Evolutionary conservation across 2,329 filamentous ascomycete species (phyloP).

Genomic region (Graphilbum sp.): DNA sequence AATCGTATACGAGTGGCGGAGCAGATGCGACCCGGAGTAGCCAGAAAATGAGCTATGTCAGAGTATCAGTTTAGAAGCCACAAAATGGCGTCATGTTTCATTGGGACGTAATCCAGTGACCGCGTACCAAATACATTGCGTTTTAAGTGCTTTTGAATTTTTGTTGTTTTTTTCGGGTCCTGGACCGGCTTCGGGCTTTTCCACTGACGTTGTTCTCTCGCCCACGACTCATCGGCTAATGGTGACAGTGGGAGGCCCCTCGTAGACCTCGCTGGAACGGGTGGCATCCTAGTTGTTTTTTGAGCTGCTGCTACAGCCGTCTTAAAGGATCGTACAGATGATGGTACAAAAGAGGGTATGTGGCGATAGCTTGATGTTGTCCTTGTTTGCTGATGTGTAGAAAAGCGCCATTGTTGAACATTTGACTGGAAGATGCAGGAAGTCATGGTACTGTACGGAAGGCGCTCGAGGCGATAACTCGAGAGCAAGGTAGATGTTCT

Average conservation of each 20-base stretch:
- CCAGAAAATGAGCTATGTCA: constrained; percentile 27
- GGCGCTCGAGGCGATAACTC: too few relatives aligned
- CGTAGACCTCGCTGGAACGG: too few relatives aligned
- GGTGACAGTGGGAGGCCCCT: constrained; percentile 33
- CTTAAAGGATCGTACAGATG: too few relatives aligned
- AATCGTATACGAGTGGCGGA: constrained; percentile 6
- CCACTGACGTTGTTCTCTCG: constrained; percentile 25
- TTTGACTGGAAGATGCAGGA: too few relatives aligned
- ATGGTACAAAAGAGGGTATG: too few relatives aligned
- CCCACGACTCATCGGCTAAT: constrained; percentile 33
- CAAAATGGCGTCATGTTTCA: background rate
- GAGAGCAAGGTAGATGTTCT: too few relatives aligned
- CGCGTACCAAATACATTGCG: constrained; percentile 47
- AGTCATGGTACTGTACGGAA: too few relatives aligned
- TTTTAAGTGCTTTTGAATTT: constrained; percentile 40
- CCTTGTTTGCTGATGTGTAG: too few relatives aligned
- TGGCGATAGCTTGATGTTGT: too few relatives aligned
- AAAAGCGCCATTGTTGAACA: too few relatives aligned
- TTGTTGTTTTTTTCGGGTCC: constrained; percentile 12
- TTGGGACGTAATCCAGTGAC: too few relatives aligned
- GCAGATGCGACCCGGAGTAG: constrained; percentile 5
- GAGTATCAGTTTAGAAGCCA: background rate
- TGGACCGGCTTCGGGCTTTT: constrained; percentile 20
- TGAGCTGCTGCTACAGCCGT: background rate
- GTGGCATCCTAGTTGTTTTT: background rate